Base-by-base conservation (phyloP, 2,329 filamentous ascomycete species). In the Calonectria henricotiae region DNA sequence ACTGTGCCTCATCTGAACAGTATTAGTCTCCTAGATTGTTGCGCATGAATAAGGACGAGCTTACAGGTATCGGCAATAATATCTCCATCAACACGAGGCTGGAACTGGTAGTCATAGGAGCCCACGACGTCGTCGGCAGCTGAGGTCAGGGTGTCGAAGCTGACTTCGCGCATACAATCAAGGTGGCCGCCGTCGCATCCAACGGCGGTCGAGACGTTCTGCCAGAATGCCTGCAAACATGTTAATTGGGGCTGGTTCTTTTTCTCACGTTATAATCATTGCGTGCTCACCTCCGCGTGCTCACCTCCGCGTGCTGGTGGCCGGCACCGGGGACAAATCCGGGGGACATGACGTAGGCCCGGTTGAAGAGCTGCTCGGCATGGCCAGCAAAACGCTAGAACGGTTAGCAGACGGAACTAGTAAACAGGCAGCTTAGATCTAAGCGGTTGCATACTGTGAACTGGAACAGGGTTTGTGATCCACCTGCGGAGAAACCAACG, bases 61-160 rank as follows among this genome's bases (percentile, higher is more conserved):
- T 58, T 27, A 65, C 63, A 65, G 7, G 63, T 65, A 39, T 65
- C 63, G 5, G 63, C 49, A 30, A 65, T 44, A 3, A 65, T 65
- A 17, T 65, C 39, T 15, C 63, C 63, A 4, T 65, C 49, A 13
- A 65, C 63, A n/a, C 63, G 63, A 37, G 63, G 63, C 20, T 65
- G 63, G 49, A 65, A 65, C 41, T 65, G 63, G 63, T 65, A 65
- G 39, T 65, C n/a, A 7, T 65, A 65, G 51, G 49, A 23, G 39
- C 47, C 49, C 17, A 47, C 39, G 5, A 65, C 11, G 17, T 37
- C 11, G 25, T 58, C 51, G 13, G 49, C 63, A 37, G 63, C 51
- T 12, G 47, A 46, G 27, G n/a, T 47, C 25, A 65, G 49, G 9
- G 51, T 58, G 9, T 55, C 63, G 17, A 65, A 65, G 63, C 54